Evolutionary conservation across 148 eudicot species (phyloP), one percentile per base, ranked within the genome.

Genomic region (Fagopyrum homotropicum): DNA sequence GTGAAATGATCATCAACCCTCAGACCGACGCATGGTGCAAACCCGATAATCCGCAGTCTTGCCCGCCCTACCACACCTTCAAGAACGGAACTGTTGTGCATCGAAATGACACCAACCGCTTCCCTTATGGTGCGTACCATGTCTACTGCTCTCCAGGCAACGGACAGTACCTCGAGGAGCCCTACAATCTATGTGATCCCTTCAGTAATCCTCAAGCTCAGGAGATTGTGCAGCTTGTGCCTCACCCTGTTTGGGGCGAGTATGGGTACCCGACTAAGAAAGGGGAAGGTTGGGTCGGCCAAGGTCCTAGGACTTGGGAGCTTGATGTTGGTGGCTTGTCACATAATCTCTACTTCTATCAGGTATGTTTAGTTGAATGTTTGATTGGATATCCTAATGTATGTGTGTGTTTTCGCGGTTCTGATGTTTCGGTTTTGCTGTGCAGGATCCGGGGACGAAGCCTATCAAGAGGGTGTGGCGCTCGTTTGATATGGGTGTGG

Each of bases 251-350:
- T 55, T 88, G 90, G 95, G 91, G 86, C 0, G 88, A 86, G 8
- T 88, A 86, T 49, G 91, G 94, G 11, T 90, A 88, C 52, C 93
- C 93, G 9, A 82, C 85, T 0, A 75, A 50, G 72, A 75, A 76
- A 81, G 95, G 90, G 4, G 80, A 84, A 44, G 93, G 92, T 8
- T 88, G 91, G 95, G 79, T 82, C 76, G 91, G 88, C 51, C 69
- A 63, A 11, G 80, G 88, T 45, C 45, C 86, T n/a, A 84, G 80
- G 75, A 84, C 83, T 22, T 90, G 95, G 95, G 88, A 80, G 75
- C 90, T 88, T 74, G 88, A 90, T 78, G 90, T 88, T 44, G 90
- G 95, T 47, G 79, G 86, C 52, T 45, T 88, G 52, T 90, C 90
- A 0, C 84, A 85, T 5, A 63, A 78, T 17, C 80, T 87, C 0